Conservation (phyloP, 768 basidiomycete genomes). For the Myochromella boudieri region DNA sequence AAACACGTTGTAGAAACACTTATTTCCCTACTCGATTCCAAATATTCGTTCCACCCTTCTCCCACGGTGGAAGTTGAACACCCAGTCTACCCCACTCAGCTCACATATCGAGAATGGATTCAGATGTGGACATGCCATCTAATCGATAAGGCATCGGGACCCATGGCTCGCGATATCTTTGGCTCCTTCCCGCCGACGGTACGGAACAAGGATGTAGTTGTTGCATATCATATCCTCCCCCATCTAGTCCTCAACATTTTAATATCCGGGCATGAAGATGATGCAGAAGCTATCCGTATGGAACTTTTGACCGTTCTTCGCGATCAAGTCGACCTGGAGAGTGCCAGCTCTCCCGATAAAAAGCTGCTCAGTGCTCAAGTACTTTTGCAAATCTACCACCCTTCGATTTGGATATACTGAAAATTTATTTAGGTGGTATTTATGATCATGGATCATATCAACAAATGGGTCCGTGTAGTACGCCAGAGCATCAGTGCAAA, state of each 20-base stretch:
- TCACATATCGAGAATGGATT: constrained; percentile 96
- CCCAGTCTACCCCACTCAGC: constrained; percentile 76
- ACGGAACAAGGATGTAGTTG: constrained; percentile 86
- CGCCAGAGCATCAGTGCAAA: constrained; percentile 61
- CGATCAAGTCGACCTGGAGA: constrained; percentile 75
- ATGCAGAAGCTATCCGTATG: constrained; percentile 60
- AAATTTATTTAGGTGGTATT: constrained; percentile 73
- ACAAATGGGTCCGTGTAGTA: constrained; percentile 79
- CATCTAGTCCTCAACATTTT: constrained; percentile 88
- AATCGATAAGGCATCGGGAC: constrained; percentile 61
- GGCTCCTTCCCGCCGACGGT: constrained; percentile 75
- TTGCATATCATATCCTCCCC: constrained; percentile 89
- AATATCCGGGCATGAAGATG: constrained; percentile 66
- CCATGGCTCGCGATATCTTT: constrained; percentile 69
- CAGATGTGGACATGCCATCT: constrained; percentile 86
- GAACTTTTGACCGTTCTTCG: constrained; percentile 83
- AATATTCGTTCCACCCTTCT: constrained; percentile 54
- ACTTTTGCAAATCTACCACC: too few species aligned
- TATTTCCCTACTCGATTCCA: constrained; percentile 75
- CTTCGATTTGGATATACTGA: too few species aligned
- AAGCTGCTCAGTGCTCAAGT: constrained; percentile 94
- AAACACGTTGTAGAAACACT: constrained; percentile 85
- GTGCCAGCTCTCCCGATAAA: constrained; percentile 68
- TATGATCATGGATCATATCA: constrained; percentile 91
- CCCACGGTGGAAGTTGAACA: constrained; percentile 41